phyloP scores from a whole-genome alignment of 495 filamentous ascomycete genomes.

The Aspergillus saccharolyticus region DNA sequence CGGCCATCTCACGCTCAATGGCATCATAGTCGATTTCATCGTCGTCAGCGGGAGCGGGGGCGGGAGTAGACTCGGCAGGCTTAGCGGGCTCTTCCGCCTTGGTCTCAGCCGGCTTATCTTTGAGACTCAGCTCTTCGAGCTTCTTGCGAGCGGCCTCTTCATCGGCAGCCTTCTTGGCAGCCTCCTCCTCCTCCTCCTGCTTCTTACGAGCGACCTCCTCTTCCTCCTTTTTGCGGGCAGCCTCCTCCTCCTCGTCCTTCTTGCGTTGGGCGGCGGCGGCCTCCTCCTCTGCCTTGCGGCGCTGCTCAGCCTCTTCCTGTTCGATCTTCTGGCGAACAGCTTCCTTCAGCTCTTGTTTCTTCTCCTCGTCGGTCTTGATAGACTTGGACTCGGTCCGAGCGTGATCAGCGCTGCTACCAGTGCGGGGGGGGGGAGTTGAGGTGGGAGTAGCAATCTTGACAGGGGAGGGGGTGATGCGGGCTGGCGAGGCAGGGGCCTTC shows the following conservation, averaged over 20 bases:
- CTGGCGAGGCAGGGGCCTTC: conserved; percentile 52
- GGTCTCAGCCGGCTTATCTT: conserved; percentile 40
- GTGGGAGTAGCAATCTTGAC: conserved; percentile 62
- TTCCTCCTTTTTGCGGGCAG: conserved; percentile 29
- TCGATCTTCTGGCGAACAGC: conserved; percentile 59
- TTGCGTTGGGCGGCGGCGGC: conserved; percentile 14
- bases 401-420: conserved; percentile 52
- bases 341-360: conserved; percentile 62
- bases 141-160: conserved; percentile 31
- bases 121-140: conserved; percentile 32
- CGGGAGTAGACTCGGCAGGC: conserved; percentile 21
- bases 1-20: conserved; percentile 48
- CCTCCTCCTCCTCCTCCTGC: conserved; percentile 23
- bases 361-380: conserved; percentile 65
- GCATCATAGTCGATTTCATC: conserved; percentile 51
- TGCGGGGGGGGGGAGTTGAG: conserved; percentile 55
- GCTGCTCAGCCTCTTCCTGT: conserved; percentile 42
- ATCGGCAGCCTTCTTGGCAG: conserved; percentile 24
- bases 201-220: conserved; percentile 20
- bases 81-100: conserved; percentile 41
- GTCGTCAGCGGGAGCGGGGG: conserved; percentile 34
- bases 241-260: conserved; percentile 26
- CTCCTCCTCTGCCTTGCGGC: conserved; percentile 43
- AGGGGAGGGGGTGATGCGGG: conserved; percentile 50
- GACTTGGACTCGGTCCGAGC: conserved; percentile 54